Percentiles rank a stretch among this genome's conserved stretches.
Conservation (phyloP, 148 eudicot genomes). For the Camellia granthamiana region DNA sequence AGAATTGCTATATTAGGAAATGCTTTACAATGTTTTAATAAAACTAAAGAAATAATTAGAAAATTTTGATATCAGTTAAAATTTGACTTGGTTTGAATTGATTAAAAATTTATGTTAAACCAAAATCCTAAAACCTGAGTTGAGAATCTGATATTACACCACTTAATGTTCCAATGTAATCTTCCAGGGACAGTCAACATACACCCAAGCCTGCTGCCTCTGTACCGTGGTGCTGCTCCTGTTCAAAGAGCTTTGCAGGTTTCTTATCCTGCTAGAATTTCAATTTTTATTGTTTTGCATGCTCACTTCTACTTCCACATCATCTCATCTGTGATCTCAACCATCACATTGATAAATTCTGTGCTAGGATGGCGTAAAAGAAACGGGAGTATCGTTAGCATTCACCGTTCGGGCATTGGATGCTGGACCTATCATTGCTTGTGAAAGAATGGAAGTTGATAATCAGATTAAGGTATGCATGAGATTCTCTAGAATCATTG, state of each 20-base stretch:
- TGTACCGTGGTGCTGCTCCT: constrained; percentile 99
- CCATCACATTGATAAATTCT: constrained; percentile 11
- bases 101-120: background rate
- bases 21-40: background rate
- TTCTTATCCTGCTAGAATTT: constrained; percentile 17
- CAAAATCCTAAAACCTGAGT: background rate
- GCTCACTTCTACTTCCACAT: background rate
- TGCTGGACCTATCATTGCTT: constrained; percentile 87
- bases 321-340: constrained; percentile 1
- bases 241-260: constrained; percentile 99
- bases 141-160: constrained; percentile 6
- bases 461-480: constrained; percentile 70
- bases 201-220: constrained; percentile 95
- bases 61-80: background rate
- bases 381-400: constrained; percentile 93
- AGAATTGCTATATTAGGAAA: constrained; percentile 1
- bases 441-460: constrained; percentile 59
- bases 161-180: constrained; percentile 17
- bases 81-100: background rate
- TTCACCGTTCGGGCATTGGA: constrained; percentile 86
- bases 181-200: constrained; percentile 85
- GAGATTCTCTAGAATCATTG: background rate
- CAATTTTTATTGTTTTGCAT: constrained; percentile 11
- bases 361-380: constrained; percentile 81
- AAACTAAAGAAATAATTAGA: background rate